Evolutionary conservation across 176 grass and related monocot species (phyloP).

Genomic region (Musa beccarii): DNA sequence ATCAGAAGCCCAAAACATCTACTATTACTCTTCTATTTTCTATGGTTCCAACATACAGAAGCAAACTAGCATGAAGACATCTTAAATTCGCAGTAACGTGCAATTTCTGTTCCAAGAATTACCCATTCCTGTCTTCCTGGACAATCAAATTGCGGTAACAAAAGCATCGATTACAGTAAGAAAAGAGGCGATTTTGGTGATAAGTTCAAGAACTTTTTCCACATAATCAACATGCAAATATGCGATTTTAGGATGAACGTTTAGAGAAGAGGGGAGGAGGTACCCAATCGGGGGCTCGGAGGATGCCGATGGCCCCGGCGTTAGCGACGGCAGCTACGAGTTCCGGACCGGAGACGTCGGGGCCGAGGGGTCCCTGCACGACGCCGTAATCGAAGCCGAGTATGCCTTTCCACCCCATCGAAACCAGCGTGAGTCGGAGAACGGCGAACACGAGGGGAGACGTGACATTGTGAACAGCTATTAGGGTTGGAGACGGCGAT

Average conservation of each 20-base stretch:
- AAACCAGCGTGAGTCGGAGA: neutral
- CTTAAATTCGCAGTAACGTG: no score
- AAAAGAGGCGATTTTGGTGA: neutral
- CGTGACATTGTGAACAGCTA: neutral
- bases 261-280: neutral
- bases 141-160: no score
- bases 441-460: neutral
- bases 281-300: constrained; percentile 90
- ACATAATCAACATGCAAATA: neutral
- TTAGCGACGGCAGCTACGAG: constrained; percentile 87
- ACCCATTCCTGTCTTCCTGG: no score
- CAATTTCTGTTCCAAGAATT: no score
- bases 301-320: constrained; percentile 69
- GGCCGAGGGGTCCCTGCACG: constrained; percentile 86
- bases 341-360: constrained; percentile 89
- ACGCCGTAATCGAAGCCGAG: constrained; percentile 80
- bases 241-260: neutral
- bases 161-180: neutral
- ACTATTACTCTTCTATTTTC: neutral
- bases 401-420: constrained; percentile 75
- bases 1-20: neutral
- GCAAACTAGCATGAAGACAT: no score
- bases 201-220: neutral
- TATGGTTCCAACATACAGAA: neutral
- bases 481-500: no score